Conservation (phyloP, 371 early-diverging fungal genomes). For the Rhizopus arrhizus region DNA sequence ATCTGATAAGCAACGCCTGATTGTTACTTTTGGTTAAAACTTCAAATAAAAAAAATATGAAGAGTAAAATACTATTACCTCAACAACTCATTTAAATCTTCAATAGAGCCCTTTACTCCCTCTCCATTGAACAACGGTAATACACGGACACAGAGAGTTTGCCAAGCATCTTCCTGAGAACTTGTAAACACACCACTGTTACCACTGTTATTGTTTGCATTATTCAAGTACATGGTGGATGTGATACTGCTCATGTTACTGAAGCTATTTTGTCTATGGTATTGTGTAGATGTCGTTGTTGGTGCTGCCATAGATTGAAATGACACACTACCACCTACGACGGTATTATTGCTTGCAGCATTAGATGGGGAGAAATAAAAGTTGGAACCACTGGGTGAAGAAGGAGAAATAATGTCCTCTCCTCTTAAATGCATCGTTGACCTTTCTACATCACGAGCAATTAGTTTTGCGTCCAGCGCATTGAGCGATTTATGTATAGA, state of each 20-base stretch:
- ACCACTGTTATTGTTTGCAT: neutral
- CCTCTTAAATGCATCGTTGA: constrained; percentile 36
- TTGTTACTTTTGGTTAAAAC: neutral
- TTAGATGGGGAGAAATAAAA: constrained; percentile 25
- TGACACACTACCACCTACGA: constrained; percentile 4
- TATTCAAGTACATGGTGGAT: neutral
- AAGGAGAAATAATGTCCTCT: constrained; percentile 38
- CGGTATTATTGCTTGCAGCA: constrained; percentile 6
- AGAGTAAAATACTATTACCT: constrained; percentile 46
- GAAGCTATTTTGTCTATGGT: constrained; percentile 43
- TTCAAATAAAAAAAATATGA: neutral
- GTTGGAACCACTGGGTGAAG: constrained; percentile 31
- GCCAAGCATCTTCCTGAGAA: constrained; percentile 72
- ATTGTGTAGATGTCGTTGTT: constrained; percentile 12
- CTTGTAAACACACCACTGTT: constrained; percentile 1
- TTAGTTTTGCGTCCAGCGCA: constrained; percentile 66
- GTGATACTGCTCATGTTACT: constrained; percentile 25
- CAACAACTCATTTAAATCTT: constrained; percentile 80
- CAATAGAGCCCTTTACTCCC: constrained; percentile 77
- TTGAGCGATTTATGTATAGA: constrained; percentile 57
- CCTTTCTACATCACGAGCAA: constrained; percentile 61
- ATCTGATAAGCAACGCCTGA: constrained; percentile 65
- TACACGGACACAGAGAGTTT: constrained; percentile 69
- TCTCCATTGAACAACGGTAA: constrained; percentile 88
- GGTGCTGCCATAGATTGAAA: constrained; percentile 30